Conservation (phyloP, 345 rosid species). For the Acer campestre region DNA sequence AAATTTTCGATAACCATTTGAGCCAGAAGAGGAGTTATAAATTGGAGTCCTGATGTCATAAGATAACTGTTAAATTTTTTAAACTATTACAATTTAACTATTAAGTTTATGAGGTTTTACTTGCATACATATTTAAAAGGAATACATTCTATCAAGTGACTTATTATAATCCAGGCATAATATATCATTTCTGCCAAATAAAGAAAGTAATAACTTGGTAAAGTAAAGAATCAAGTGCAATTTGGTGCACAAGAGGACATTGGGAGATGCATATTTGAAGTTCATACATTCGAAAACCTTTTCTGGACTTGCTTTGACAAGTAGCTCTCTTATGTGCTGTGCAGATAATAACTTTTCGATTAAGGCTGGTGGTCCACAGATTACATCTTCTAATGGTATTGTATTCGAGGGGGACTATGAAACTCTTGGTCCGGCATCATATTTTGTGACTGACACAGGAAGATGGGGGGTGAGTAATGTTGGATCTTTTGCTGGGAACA, state of each 20-base stretch:
- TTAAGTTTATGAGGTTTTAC: not conserved
- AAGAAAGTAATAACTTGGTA: not conserved
- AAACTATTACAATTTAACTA: too few species aligned
- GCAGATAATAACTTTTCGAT: conserved; percentile 58
- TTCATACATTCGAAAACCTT: not conserved
- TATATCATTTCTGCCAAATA: not conserved
- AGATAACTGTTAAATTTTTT: not conserved
- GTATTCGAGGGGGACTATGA: conserved; percentile 52
- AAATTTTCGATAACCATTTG: not conserved
- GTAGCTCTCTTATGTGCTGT: not conserved
- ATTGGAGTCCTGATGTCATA: not conserved
- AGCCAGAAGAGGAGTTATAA: not conserved
- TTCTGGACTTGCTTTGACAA: not conserved
- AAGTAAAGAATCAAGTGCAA: not conserved
- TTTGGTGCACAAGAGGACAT: not conserved
- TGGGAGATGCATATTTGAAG: not conserved
- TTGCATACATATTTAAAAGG: not conserved
- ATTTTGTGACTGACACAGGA: conserved; percentile 36
- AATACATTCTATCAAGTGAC: not conserved
- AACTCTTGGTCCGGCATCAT: conserved; percentile 65
- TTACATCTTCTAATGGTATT: conserved; percentile 34
- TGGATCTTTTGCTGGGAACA: conserved; percentile 38
- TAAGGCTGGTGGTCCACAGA: conserved; percentile 67
- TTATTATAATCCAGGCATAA: not conserved
- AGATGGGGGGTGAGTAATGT: conserved; percentile 57